Evolutionary conservation across 176 grass and related monocot genomes (phyloP).

Genomic region (Ananas comosus): DNA sequence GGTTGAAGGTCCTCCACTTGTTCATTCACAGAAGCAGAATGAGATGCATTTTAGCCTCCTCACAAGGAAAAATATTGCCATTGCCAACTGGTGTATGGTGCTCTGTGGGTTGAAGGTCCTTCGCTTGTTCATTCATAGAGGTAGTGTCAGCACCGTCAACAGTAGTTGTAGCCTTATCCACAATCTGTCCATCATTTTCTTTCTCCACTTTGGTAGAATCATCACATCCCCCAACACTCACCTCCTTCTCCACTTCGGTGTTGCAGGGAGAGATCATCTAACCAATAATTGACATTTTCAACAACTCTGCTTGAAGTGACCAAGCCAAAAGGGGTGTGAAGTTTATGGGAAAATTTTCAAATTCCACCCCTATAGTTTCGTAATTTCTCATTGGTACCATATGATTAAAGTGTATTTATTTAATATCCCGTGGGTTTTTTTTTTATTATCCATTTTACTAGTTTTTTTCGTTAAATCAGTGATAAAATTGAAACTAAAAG

Average conservation of each 20-base stretch:
- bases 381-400: too few relatives aligned
- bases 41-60: slow-evolving; percentile 12
- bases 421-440: too few relatives aligned
- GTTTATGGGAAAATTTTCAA: too few relatives aligned
- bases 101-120: slow-evolving; percentile 6
- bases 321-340: too few relatives aligned
- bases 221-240: background rate
- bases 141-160: background rate
- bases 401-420: too few relatives aligned
- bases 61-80: slow-evolving; percentile 16
- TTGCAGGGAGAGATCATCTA: background rate
- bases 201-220: background rate
- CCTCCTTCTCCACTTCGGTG: background rate
- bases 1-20: background rate
- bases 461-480: too few relatives aligned
- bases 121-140: too few relatives aligned
- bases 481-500: too few relatives aligned
- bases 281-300: background rate
- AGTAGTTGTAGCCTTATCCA: background rate
- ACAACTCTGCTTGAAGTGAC: slow-evolving; percentile 1
- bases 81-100: slow-evolving; percentile 11
- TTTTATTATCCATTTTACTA: too few relatives aligned
- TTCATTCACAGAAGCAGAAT: background rate
- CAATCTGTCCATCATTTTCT: background rate
- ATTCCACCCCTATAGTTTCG: too few relatives aligned